phyloP scores from a whole-genome alignment of 768 basidiomycete species.

The Dacryopinax primogenitus region DNA sequence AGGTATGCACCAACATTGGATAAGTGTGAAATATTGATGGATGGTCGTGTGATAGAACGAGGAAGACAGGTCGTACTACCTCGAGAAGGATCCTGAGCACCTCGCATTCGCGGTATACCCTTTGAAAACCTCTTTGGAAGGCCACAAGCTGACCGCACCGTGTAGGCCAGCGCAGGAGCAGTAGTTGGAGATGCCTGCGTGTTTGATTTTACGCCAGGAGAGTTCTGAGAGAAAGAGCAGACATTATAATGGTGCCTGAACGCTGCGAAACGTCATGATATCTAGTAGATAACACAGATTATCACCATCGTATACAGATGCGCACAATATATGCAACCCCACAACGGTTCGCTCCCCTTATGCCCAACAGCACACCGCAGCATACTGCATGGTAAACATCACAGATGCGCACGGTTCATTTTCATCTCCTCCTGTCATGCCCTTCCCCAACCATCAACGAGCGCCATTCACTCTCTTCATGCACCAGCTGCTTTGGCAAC shows the following conservation, averaged over 20 bases:
- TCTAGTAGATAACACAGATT: no score
- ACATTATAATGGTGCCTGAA: neutral
- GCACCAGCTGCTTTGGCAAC: neutral
- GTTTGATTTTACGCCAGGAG: constrained; percentile 3
- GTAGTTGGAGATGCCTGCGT: neutral
- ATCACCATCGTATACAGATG: neutral
- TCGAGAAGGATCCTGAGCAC: neutral
- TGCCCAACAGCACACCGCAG: neutral
- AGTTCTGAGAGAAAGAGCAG: neutral
- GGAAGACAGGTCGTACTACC: constrained; percentile 4
- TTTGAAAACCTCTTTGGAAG: neutral
- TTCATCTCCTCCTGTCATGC: neutral
- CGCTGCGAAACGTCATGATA: no score
- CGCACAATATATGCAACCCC: neutral
- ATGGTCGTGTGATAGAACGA: neutral
- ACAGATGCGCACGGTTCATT: no score
- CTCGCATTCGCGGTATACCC: neutral
- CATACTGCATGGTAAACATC: no score
- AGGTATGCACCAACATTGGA: neutral
- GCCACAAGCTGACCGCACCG: neutral
- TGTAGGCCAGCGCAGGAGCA: neutral
- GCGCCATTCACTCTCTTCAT: neutral
- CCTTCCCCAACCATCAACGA: neutral
- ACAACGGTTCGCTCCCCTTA: neutral
- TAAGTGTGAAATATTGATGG: neutral